These are phyloP conservation scores for Coelastrella sp. DNA, from an alignment of 139 green algal genomes.

Conservation along the genomic window DNA sequence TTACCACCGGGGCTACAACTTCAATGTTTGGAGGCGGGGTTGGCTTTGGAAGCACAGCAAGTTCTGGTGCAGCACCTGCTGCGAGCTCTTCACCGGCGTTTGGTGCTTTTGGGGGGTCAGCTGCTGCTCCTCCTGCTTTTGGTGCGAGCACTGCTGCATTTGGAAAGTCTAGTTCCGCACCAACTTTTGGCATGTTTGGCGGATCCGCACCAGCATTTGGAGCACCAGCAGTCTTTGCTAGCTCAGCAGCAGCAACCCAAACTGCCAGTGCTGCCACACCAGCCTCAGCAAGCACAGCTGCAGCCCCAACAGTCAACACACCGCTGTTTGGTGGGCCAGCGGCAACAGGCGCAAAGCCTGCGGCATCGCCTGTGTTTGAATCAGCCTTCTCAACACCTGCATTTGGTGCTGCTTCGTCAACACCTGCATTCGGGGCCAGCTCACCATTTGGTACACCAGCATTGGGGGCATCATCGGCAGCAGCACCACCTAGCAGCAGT, in stretches of 20 bases:
- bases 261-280: neutral
- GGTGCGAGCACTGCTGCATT: neutral
- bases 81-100: neutral
- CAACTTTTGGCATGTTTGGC: conserved; percentile 18
- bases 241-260: neutral
- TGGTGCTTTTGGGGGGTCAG: neutral
- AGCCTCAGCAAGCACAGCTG: neutral
- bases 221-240: neutral
- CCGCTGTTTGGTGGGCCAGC: neutral
- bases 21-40: neutral
- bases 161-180: neutral
- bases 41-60: neutral
- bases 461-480: neutral
- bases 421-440: neutral
- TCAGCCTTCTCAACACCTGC: neutral
- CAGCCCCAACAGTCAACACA: neutral
- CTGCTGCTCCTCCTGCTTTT: neutral
- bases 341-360: neutral
- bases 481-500: neutral
- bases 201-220: neutral
- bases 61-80: conserved; percentile 1
- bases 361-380: neutral
- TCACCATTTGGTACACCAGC: conserved; percentile 10
- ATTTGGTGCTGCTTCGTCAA: conserved; percentile 22
- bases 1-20: neutral